Conservation (phyloP, 2,329 filamentous ascomycete genomes). For the Venturia effusa region DNA sequence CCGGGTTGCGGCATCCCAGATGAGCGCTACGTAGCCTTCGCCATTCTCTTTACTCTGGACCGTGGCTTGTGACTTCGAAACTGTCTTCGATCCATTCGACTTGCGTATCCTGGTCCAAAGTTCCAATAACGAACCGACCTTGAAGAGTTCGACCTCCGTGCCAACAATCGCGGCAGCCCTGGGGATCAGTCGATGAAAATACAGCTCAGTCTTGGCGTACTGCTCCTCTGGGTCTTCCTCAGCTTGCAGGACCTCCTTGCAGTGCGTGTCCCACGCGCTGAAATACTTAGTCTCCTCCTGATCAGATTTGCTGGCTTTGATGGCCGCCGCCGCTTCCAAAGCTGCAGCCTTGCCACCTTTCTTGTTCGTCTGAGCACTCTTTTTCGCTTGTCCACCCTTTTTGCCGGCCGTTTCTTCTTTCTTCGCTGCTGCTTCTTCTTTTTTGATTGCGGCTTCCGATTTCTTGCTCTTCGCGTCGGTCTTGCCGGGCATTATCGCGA, state of each 20-base stretch:
- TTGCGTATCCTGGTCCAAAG: constrained; percentile 4
- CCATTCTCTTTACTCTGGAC: constrained; percentile 2
- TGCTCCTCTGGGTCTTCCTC: neutral
- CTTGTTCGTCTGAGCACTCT: constrained; percentile 6
- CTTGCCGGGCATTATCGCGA: constrained; percentile 2
- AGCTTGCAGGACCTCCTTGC: neutral
- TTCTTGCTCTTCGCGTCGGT: constrained; percentile 8
- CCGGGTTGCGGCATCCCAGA: constrained; percentile 5
- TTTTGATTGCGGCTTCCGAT: neutral
- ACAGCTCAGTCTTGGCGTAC: constrained; percentile 3
- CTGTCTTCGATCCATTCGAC: neutral
- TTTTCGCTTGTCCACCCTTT: constrained; percentile 3
- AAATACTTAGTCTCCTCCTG: neutral
- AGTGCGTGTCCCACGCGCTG: constrained; percentile 7
- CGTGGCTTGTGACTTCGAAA: neutral
- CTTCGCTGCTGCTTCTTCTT: constrained; percentile 4
- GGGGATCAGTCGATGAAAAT: constrained; percentile 1
- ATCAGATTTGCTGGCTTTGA: constrained; percentile 5
- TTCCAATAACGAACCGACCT: constrained; percentile 1
- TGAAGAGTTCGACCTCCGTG: constrained; percentile 8
- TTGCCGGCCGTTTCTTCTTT: neutral
- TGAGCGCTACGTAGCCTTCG: neutral
- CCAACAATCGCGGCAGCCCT: neutral
- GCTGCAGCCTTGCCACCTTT: constrained; percentile 12
- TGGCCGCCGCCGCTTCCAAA: constrained; percentile 9